These are phyloP conservation scores for Coemansia umbellata DNA, from an alignment of 192 early-diverging fungal genomes.

Conservation along the genomic window DNA sequence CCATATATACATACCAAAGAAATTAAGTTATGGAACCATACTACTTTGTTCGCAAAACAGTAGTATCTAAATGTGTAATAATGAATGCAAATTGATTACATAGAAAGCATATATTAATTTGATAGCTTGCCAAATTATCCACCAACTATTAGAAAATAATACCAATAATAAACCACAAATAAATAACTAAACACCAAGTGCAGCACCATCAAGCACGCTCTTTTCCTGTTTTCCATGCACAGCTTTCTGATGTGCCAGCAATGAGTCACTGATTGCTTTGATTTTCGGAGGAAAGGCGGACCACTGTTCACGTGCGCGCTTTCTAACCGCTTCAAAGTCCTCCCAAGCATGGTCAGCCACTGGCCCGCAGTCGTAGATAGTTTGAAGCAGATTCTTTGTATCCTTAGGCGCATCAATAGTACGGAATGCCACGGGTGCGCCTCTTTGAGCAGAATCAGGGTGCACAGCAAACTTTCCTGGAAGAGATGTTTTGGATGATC, in stretches of 20 bases:
- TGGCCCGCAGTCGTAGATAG: constrained; percentile 64
- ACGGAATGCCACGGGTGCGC: constrained; percentile 35
- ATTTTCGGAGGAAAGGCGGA: constrained; percentile 34
- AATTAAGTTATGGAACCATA: too few species aligned
- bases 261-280: constrained; percentile 35
- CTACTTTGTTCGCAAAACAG: too few species aligned
- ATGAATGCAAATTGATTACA: too few species aligned
- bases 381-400: constrained; percentile 48
- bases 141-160: too few species aligned
- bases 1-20: too few species aligned
- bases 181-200: constrained; percentile 21
- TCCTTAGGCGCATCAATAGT: constrained; percentile 12
- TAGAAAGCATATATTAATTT: too few species aligned
- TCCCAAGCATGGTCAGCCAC: constrained; percentile 50
- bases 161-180: too few species aligned
- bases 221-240: constrained; percentile 14
- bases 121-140: too few species aligned
- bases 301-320: constrained; percentile 60
- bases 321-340: constrained; percentile 56
- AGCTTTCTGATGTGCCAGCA: constrained; percentile 22
- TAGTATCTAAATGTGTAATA: too few species aligned
- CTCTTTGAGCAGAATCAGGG: constrained; percentile 17
- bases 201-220: constrained; percentile 12
- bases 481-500: constrained; percentile 65
- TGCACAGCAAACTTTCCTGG: constrained; percentile 58